Base-by-base conservation (phyloP, 2,329 filamentous ascomycete genomes). In the Pestalotiopsis sp. region DNA sequence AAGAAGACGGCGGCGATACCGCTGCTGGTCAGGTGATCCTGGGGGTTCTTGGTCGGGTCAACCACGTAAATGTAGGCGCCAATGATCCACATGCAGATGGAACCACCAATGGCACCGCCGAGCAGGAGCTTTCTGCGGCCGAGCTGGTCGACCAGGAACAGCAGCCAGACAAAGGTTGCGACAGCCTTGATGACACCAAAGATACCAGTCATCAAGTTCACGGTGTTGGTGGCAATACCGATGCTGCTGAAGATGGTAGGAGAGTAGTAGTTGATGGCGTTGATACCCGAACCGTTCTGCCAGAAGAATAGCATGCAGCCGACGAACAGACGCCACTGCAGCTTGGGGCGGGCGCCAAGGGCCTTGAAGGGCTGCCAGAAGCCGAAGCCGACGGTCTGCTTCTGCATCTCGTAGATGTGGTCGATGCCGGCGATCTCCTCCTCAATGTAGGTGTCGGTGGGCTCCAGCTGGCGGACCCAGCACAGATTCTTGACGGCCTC, bases 1-100 rank as follows among this genome's bases (percentile, higher is more conserved):
- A 67, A 67, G 52, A 67, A 27, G 39, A 67, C 27, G 65, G 65
- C 65, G n/a, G 65, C 52, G 56, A 67, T 67, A 23, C 65, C 65
- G 13, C 65, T 56, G 27, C 65, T 31, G n/a, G 52, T 59, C 27
- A 67, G 27, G 38, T 59, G 52, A n/a, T 59, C 56, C 14, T 39
- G 36, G 36, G 65, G 52, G 56, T 59, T 23, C 17, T 60, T 27
- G 31, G 52, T 49, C 90, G 0, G 86, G 90, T 63, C 93, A 83
- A 2, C 90, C 86, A 9, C 86, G 57, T 89, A 85, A 65, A 92
- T 87, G 75, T 93, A 93, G 67, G 92, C 84, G 23, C 90, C 91
- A 69, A 93, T 89, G 75, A 92, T 90, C 78, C 89, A 88, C 89
- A 93, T 91, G 72, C 87, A 85, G n/a, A 85, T 71, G 9, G 85